Evolutionary conservation across 2,329 filamentous ascomycete genomes (phyloP).

Genomic region (Penicillium sp.): DNA sequence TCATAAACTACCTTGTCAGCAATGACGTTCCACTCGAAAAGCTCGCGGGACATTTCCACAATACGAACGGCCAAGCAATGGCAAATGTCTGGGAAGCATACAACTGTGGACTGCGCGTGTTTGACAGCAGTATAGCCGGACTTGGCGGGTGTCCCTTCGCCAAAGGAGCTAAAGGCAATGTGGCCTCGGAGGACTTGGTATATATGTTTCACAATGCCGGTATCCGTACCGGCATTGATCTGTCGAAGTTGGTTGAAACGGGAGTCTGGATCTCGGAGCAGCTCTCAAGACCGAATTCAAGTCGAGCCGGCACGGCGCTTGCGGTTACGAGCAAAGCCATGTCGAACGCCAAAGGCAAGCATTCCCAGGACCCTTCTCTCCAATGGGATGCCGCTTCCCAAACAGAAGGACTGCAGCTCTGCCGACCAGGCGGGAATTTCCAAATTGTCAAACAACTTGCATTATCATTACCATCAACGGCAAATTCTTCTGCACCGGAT

Average conservation of each 20-base stretch:
- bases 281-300: slow-evolving; percentile 20
- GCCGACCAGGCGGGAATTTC: slow-evolving; percentile 29
- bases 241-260: slow-evolving; percentile 59
- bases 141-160: slow-evolving; percentile 81
- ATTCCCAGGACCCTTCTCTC: background rate
- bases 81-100: slow-evolving; percentile 74
- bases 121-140: slow-evolving; percentile 75
- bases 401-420: slow-evolving; percentile 26
- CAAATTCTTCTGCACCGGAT: slow-evolving; percentile 43
- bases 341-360: background rate
- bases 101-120: slow-evolving; percentile 70
- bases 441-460: slow-evolving; percentile 33
- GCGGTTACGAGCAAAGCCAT: slow-evolving; percentile 3
- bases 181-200: slow-evolving; percentile 78
- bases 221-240: slow-evolving; percentile 66
- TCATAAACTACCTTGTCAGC: slow-evolving; percentile 31
- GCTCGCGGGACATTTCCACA: slow-evolving; percentile 80
- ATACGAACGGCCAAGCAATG: slow-evolving; percentile 82
- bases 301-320: slow-evolving; percentile 21
- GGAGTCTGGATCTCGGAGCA: slow-evolving; percentile 66
- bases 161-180: slow-evolving; percentile 80
- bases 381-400: slow-evolving; percentile 19
- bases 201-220: slow-evolving; percentile 62
- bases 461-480: slow-evolving; percentile 37
- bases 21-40: slow-evolving; percentile 62